Evolutionary conservation across 2,329 filamentous ascomycete genomes (phyloP), one percentile per base, ranked within the genome.

Genomic region (Fusarium decemcellulare): DNA sequence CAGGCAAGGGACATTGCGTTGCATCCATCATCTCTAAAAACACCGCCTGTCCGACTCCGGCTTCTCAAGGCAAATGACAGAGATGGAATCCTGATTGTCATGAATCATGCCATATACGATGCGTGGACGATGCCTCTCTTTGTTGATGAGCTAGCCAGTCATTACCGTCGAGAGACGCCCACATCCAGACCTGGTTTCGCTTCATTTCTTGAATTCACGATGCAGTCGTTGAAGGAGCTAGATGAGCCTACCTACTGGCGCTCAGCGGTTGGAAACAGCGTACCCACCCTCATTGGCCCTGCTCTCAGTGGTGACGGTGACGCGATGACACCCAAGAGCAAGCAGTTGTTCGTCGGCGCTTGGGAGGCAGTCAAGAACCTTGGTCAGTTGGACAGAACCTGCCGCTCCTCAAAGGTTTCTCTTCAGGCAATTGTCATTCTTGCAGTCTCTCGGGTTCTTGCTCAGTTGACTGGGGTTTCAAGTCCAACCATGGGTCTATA

Each of bases 31-130:
- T 51, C 47, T 37, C 47, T 51, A 14, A 51, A 39, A 32, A n/a
- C 47, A 3, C 47, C 47, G 7, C 47, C 47, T 29, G 18, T 51
- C 34, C 34, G 47, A 27, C 47, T 51, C 27, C 9, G 34, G 36
- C 47, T 51, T 51, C 47, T 51, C 18, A 39, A 37, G 18, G 47
- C 18, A 16, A 51, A 29, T 8, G 34, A 51, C 32, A 51, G 32
- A 39, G 47, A 51, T 37, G 47, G 47, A 51, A 51, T 51, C 32
- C 47, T 51, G 15, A 51, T 51, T 29, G 9, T 51, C 47, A 51
- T 51, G 34, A 51, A 51, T 37, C 47, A 51, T 37, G 47, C 47
- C 47, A 51, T 51, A 12, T 51, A 51, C 34, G 47, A 51, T 51
- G 47, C 47, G 15, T 51, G 47, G 47, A 39, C 47, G 8, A 51